Percentiles rank a stretch among this genome's conserved stretches.
These are phyloP conservation scores for Boeremia lycopersici DNA, from an alignment of 2,329 filamentous ascomycete genomes.

Conservation along the genomic window DNA sequence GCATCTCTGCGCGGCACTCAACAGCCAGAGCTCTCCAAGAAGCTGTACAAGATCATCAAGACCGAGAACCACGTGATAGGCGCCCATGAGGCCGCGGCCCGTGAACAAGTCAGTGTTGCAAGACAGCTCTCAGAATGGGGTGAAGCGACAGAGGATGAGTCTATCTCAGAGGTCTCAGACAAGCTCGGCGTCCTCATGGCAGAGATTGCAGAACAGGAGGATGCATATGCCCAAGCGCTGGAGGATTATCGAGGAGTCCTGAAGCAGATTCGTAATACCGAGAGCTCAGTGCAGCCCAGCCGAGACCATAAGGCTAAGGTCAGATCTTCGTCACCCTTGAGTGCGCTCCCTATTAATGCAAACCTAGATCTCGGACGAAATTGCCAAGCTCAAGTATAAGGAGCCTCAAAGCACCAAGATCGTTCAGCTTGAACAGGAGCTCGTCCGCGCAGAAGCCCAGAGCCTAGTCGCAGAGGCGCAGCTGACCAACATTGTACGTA, in stretches of 20 bases:
- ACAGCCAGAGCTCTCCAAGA: slow-evolving; percentile 87
- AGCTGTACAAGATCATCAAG: slow-evolving; percentile 92
- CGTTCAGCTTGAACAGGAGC: slow-evolving; percentile 89
- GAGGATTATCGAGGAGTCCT: slow-evolving; percentile 83
- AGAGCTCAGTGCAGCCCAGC: slow-evolving; percentile 92
- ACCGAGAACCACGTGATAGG: slow-evolving; percentile 87
- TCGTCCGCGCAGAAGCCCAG: slow-evolving; percentile 94
- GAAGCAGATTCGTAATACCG: slow-evolving; percentile 94
- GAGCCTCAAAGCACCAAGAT: slow-evolving; percentile 84
- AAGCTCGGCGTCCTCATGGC: slow-evolving; percentile 92
- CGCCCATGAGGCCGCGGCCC: slow-evolving; percentile 82
- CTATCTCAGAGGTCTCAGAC: slow-evolving; percentile 87
- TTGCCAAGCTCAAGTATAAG: slow-evolving; percentile 87
- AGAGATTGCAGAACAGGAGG: slow-evolving; percentile 94
- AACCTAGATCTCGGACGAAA: slow-evolving; percentile 78
- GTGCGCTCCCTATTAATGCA: slow-evolving; percentile 11
- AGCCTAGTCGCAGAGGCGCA: slow-evolving; percentile 96
- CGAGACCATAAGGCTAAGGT: slow-evolving; percentile 82
- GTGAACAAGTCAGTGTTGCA: slow-evolving; percentile 83
- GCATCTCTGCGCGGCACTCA: slow-evolving; percentile 81
- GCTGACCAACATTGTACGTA: slow-evolving; percentile 80
- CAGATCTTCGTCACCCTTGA: slow-evolving; percentile 11
- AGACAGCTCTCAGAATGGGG: slow-evolving; percentile 96
- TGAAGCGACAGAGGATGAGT: slow-evolving; percentile 85
- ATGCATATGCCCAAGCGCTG: slow-evolving; percentile 80